phyloP scores from a whole-genome alignment of 768 basidiomycete genomes.

The Boletus rubescentipes region DNA sequence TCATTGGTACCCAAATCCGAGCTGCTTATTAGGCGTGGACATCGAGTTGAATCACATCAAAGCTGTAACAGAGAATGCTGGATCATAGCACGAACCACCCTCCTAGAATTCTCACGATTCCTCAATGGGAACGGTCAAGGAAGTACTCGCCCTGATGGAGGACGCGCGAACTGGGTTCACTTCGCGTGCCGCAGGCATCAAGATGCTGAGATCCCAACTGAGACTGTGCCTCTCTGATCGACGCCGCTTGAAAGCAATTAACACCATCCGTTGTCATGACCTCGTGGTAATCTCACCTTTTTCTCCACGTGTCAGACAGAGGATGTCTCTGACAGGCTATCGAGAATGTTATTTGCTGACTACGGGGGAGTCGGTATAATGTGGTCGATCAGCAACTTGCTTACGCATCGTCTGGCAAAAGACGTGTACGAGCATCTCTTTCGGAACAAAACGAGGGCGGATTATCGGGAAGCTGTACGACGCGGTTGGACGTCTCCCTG shows the following conservation, averaged over 20 bases:
- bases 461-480: background rate
- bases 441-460: background rate
- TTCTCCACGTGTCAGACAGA: background rate
- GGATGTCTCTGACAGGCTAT: background rate
- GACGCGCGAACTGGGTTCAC: background rate
- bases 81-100: too few relatives aligned
- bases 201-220: too few relatives aligned
- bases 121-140: slow-evolving; percentile 8
- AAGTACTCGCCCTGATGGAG: slow-evolving; percentile 2
- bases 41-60: too few relatives aligned
- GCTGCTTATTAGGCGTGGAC: too few relatives aligned
- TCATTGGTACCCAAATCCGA: too few relatives aligned
- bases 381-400: slow-evolving; percentile 3
- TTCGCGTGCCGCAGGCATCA: background rate
- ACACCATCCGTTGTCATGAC: background rate
- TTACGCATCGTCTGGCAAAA: slow-evolving; percentile 34
- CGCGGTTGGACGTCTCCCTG: too few relatives aligned
- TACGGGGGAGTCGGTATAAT: slow-evolving; percentile 15
- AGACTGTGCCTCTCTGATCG: background rate
- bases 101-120: too few relatives aligned
- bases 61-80: too few relatives aligned
- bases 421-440: slow-evolving; percentile 28
- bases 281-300: background rate
- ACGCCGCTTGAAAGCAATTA: background rate
- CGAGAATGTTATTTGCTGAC: slow-evolving; percentile 35